Base-by-base conservation (phyloP, 2,329 filamentous ascomycete genomes). In the Alternaria viburni region DNA sequence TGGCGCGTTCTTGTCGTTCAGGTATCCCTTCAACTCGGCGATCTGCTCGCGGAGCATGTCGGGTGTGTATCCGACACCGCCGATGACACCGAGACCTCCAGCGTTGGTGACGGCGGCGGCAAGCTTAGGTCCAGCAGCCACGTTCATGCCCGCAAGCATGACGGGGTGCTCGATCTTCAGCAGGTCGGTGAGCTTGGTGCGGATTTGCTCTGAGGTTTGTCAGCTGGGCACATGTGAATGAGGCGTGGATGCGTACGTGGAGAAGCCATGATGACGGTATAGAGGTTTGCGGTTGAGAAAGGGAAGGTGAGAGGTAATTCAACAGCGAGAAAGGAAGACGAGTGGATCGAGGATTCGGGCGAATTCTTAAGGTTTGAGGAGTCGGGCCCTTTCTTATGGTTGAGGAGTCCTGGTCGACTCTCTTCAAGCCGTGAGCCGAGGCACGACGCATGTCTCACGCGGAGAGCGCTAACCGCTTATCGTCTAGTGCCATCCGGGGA, bases 131-230 rank as follows among this genome's bases (percentile, higher is more conserved):
- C 96, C 96, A 64, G 96, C 96, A 61, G 96, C 96, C 68, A 98
- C 96, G 87, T 99, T 98, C 96, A 99, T 99, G 81, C 96, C 96
- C 74, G 96, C 96, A 67, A 99, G 90, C 77, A 99, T 86, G 79
- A 99, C 86, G 62, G 96, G 96, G 84, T 99, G 96, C 81, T 97
- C 93, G 88, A 99, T 98, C 86, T 93, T 92, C 84, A 99, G 91
- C 69, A 98, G 91, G 88, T 98, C 95, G 74, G 96, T 99, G 76
- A 94, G 86, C 71, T 92, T 90, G 57, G 96, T 99, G 78, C 92
- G 92, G 82, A 99, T 91, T 86, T 92, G 87, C 85, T 96, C 92
- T 95, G 81, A 21, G 51, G 50, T 15, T 50, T 56, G 69, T 73
- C 65, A 78, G 80, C 66, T 72, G 52, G 30, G 30, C 56, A 59